Evolutionary conservation across 805 yeast genomes (phyloP).

Genomic region (Teunomyces atbi): DNA sequence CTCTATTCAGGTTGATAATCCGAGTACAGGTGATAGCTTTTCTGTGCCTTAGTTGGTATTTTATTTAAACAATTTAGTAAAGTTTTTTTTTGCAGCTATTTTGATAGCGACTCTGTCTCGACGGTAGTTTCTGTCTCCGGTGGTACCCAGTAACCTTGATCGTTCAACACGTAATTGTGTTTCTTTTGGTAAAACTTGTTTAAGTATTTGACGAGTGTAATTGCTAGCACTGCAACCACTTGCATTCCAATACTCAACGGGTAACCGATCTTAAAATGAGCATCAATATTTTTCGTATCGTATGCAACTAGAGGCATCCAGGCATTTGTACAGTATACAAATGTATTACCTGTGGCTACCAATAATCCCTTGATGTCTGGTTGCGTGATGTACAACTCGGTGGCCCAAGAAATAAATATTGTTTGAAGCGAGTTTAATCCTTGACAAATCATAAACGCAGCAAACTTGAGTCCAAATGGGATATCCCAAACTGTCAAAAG

Average conservation of each 20-base stretch:
- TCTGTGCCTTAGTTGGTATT: no score
- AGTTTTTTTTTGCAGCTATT: background rate
- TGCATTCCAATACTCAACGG: slow-evolving; percentile 3
- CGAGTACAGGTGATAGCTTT: no score
- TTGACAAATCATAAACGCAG: slow-evolving; percentile 3
- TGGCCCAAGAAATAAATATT: slow-evolving; percentile 2
- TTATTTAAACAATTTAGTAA: no score
- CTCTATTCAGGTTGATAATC: no score
- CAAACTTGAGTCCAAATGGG: slow-evolving; percentile 2
- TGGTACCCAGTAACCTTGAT: slow-evolving; percentile 1
- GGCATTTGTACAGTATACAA: slow-evolving; percentile 2
- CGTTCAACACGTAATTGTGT: background rate
- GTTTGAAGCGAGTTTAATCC: slow-evolving; percentile 3
- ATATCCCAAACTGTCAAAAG: slow-evolving; percentile 2
- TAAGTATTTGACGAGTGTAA: background rate
- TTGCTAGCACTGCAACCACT: slow-evolving; percentile 3
- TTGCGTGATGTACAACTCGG: background rate
- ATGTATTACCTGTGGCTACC: slow-evolving; percentile 4
- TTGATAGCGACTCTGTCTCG: background rate
- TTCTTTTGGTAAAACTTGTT: background rate
- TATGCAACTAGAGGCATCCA: slow-evolving; percentile 4
- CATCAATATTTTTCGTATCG: background rate
- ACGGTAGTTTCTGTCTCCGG: background rate
- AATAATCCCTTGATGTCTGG: slow-evolving; percentile 3
- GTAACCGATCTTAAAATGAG: slow-evolving; percentile 3